A percentile compares a stretch with the other conserved stretches of the same genome.
Evolutionary conservation across 179 eudicot genomes (phyloP).

Genomic region (Corrigiola litoralis): DNA sequence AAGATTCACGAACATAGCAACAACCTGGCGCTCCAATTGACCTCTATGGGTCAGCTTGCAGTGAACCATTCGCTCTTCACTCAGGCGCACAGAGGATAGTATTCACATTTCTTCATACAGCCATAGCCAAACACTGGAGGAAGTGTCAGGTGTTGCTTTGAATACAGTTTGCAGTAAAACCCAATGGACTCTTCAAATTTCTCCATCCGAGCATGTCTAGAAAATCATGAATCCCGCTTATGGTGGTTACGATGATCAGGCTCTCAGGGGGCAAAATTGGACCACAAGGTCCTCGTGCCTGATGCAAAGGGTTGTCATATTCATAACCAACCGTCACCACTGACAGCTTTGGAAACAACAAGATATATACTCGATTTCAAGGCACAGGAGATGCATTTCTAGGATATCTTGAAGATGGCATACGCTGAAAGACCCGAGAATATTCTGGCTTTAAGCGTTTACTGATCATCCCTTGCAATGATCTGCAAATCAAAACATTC

Average conservation of each 20-base stretch:
- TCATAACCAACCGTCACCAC: background rate
- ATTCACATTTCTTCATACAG: background rate
- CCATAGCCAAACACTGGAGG: background rate
- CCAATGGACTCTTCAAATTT: too few species aligned
- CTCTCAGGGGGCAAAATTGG: background rate
- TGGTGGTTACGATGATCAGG: background rate
- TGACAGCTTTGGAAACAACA: background rate
- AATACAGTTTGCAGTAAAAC: background rate
- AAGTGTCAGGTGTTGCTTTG: background rate
- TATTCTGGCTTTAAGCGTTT: conserved; percentile 60
- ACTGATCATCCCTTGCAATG: conserved; percentile 39
- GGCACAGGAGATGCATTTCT: conserved; percentile 56
- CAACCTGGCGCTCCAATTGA: conserved; percentile 2
- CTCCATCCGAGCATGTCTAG: background rate
- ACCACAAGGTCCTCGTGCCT: background rate
- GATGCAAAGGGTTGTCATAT: background rate
- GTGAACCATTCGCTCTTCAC: background rate
- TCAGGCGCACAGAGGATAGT: background rate
- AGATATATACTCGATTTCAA: conserved; percentile 22
- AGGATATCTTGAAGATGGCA: conserved; percentile 53
- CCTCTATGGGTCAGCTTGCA: background rate
- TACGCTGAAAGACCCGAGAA: conserved; percentile 40
- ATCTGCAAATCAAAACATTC: conserved; percentile 31
- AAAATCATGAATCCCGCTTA: background rate
- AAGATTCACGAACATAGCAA: background rate